Evolutionary conservation across 331 rosid species (phyloP).

Genomic region (Acacia pycnantha): DNA sequence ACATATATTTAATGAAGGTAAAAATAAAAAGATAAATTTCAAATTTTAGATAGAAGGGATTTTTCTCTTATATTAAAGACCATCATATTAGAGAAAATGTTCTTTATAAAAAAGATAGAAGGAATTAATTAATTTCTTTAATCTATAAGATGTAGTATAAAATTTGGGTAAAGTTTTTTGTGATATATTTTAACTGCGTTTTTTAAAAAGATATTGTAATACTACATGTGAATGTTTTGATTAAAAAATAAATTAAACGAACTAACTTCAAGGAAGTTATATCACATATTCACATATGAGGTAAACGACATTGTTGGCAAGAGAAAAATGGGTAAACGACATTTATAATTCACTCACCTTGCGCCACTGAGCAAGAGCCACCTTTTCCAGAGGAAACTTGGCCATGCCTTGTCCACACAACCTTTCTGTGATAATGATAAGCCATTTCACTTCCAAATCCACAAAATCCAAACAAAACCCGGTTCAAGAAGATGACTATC

Average conservation of each 20-base stretch:
- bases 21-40: no score
- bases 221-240: not conserved
- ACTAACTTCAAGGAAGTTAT: not conserved
- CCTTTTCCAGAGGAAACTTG: slow-evolving; percentile 47
- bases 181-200: not conserved
- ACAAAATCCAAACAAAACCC: slow-evolving; percentile 14
- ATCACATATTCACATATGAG: no score
- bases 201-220: no score
- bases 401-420: slow-evolving; percentile 69
- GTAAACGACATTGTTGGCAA: not conserved
- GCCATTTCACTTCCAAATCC: slow-evolving; percentile 24
- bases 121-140: no score
- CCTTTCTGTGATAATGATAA: slow-evolving; percentile 42
- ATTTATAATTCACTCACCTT: not conserved
- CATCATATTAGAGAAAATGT: no score
- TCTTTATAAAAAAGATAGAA: rapidly evolving
- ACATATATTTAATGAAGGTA: no score
- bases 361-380: slow-evolving; percentile 29
- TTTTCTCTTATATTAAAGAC: no score
- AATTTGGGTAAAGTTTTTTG: not conserved
- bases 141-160: no score
- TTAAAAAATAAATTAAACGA: not conserved
- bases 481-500: not conserved
- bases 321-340: not conserved
- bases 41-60: no score